Evolutionary conservation across 2,329 filamentous ascomycete genomes (phyloP).

Genomic region (Ascochyta rabiei): DNA sequence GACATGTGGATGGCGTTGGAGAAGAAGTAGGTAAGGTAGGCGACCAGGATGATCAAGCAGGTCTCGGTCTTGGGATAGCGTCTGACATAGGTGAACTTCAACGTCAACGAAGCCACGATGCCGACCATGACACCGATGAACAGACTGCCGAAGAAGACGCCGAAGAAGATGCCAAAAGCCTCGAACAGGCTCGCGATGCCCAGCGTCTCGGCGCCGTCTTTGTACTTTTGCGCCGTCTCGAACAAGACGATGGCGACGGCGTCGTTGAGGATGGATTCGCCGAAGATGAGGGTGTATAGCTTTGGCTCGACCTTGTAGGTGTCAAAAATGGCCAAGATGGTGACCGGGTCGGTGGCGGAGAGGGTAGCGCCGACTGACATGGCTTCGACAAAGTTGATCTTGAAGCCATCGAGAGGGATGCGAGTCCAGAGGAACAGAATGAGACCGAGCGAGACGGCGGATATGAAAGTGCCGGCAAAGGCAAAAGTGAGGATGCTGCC

Average conservation of each 20-base stretch:
- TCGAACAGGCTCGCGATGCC: constrained; percentile 85
- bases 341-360: constrained; percentile 96
- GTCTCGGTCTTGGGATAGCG: constrained; percentile 96
- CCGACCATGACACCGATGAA: constrained; percentile 87
- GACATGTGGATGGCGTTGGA: constrained; percentile 96
- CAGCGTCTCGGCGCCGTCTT: constrained; percentile 70
- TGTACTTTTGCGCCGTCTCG: constrained; percentile 94
- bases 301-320: constrained; percentile 99
- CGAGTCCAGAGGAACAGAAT: constrained; percentile 89
- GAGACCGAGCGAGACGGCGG: constrained; percentile 88
- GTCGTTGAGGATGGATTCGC: constrained; percentile 97
- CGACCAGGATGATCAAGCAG: constrained; percentile 89
- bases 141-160: constrained; percentile 94
- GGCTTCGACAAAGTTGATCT: constrained; percentile 91
- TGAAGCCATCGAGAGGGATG: constrained; percentile 82
- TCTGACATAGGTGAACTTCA: constrained; percentile 94
- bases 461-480: constrained; percentile 96
- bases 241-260: constrained; percentile 98
- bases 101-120: constrained; percentile 80
- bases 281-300: constrained; percentile 97
- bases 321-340: constrained; percentile 98
- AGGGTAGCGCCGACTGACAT: constrained; percentile 96
- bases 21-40: constrained; percentile 97
- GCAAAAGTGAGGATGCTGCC: constrained; percentile 97
- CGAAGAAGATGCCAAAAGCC: constrained; percentile 90